Percentiles rank a stretch among this genome's conserved stretches.
Evolutionary conservation across 306 rosid species (phyloP).

Genomic region (Glycine soja): DNA sequence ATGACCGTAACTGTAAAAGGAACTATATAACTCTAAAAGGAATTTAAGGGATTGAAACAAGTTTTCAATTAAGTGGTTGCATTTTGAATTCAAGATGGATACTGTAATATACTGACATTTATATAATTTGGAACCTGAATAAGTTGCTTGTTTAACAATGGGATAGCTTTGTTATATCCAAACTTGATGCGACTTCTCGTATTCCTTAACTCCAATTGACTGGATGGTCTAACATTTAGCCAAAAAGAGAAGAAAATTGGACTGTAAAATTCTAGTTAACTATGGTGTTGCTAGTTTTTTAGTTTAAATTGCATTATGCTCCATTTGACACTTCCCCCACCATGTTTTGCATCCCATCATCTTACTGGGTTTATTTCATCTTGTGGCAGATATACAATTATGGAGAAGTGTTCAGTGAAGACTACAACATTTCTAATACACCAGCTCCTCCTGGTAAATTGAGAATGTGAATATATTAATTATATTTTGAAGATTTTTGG

Average conservation of each 20-base stretch:
- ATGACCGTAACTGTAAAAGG: neutral
- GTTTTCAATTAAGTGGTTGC: constrained; percentile 29
- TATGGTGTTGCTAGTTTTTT: neutral
- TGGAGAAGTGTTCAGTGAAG: constrained; percentile 81
- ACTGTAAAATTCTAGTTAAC: constrained; percentile 9
- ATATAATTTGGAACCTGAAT: constrained; percentile 21
- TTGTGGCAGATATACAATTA: constrained; percentile 83
- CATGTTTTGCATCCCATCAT: constrained; percentile 31
- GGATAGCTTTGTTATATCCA: constrained; percentile 1
- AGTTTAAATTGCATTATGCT: constrained; percentile 13
- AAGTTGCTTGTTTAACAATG: constrained; percentile 16
- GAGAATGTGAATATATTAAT: constrained; percentile 29
- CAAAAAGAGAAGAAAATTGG: neutral
- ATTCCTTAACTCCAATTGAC: neutral
- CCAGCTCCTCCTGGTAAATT: constrained; percentile 89
- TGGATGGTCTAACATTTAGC: constrained; percentile 4
- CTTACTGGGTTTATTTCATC: constrained; percentile 34
- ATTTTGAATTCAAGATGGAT: constrained; percentile 24
- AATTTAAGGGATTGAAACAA: constrained; percentile 18
- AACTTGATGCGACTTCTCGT: constrained; percentile 5
- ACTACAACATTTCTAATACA: constrained; percentile 91
- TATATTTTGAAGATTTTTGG: constrained; percentile 39
- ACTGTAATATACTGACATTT: neutral
- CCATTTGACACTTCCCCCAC: constrained; percentile 33
- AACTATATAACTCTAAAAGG: neutral